Conservation (phyloP, 2,329 filamentous ascomycete genomes). For the Ophiostoma sp. region DNA sequence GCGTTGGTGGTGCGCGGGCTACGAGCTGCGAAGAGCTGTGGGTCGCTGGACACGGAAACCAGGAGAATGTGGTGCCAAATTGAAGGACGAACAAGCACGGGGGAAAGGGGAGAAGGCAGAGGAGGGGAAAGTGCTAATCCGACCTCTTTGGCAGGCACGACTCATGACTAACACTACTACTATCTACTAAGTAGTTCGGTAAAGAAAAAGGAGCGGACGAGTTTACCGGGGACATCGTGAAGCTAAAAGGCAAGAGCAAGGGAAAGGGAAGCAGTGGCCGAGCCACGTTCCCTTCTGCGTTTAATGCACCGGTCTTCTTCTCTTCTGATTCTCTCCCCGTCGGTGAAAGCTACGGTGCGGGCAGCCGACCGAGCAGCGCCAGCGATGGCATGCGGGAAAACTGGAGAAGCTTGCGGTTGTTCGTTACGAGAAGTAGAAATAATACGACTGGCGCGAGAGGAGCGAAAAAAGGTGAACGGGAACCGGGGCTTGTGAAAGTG, state of each 20-base stretch:
- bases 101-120: not conserved
- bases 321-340: not conserved
- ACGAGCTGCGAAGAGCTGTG: conserved; percentile 17
- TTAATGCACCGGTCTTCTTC: not conserved
- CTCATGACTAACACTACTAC: not conserved
- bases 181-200: not conserved
- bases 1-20: conserved; percentile 10
- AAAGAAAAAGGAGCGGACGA: conserved; percentile 5
- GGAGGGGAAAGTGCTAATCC: not conserved
- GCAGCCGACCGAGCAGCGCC: conserved; percentile 11
- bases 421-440: conserved; percentile 19
- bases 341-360: conserved; percentile 15
- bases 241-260: conserved; percentile 8
- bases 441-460: not conserved
- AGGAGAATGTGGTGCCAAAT: conserved; percentile 19
- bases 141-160: not conserved
- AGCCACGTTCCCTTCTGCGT: conserved; percentile 3
- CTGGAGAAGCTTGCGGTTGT: conserved; percentile 17
- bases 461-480: not conserved
- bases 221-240: not conserved
- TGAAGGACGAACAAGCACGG: conserved; percentile 6
- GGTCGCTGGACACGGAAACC: conserved; percentile 23
- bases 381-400: not conserved
- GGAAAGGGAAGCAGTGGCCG: not conserved
- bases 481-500: conserved; percentile 17